These are phyloP conservation scores for Geotrichum aggregatum DNA, from an alignment of 1,139 yeast species.

Conservation along the genomic window DNA sequence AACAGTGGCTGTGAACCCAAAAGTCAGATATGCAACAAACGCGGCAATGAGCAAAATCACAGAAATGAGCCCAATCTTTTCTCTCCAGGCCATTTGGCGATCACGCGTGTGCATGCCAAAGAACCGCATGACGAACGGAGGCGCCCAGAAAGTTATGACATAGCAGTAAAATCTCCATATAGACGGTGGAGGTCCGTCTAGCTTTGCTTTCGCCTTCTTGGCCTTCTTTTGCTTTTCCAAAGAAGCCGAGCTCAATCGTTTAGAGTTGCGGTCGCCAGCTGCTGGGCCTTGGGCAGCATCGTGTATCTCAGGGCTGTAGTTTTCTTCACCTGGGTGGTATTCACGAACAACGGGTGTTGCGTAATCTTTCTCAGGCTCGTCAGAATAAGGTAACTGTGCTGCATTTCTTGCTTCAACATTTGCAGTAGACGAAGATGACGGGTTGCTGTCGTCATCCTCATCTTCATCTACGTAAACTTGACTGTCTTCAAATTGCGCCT, in stretches of 20 bases:
- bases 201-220: not conserved
- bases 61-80: conserved; percentile 72
- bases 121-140: conserved; percentile 62
- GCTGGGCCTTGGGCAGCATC: not conserved
- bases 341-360: not conserved
- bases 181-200: conserved; percentile 37
- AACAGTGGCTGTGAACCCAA: conserved; percentile 77
- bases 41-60: conserved; percentile 65
- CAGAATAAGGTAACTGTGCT: not conserved
- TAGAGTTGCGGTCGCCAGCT: not conserved
- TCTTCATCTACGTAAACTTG: no score
- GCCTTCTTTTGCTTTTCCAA: not conserved
- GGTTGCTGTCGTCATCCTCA: no score
- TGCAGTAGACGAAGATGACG: not conserved
- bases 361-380: not conserved
- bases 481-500: no score
- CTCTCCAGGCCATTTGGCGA: conserved; percentile 89
- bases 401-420: not conserved
- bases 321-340: not conserved
- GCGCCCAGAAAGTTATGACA: conserved; percentile 79
- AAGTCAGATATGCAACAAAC: conserved; percentile 70
- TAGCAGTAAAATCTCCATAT: conserved; percentile 77
- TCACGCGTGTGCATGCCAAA: conserved; percentile 67
- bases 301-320: not conserved
- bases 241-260: not conserved